Evolutionary conservation across 108 stramenopile genomes (phyloP).

Genomic region (Cylindrotheca closterium): DNA sequence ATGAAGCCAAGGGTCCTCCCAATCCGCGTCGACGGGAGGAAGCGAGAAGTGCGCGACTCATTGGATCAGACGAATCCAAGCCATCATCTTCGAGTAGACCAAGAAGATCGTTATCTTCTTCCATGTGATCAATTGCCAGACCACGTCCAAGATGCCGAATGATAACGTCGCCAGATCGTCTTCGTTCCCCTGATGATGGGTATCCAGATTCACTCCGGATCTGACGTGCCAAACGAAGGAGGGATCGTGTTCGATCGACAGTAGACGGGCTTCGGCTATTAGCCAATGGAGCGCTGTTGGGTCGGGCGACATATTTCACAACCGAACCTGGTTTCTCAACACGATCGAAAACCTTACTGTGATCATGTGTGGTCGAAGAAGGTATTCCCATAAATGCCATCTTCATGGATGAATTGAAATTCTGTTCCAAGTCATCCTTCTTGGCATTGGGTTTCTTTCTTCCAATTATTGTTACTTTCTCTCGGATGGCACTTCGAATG

Average conservation of each 20-base stretch:
- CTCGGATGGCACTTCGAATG: constrained; percentile 20
- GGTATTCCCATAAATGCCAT: constrained; percentile 57
- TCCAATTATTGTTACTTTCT: constrained; percentile 14
- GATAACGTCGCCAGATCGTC: constrained; percentile 53
- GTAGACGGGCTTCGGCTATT: constrained; percentile 4
- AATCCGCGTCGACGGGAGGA: background rate
- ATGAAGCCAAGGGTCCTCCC: constrained; percentile 1
- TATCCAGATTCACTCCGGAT: constrained; percentile 48
- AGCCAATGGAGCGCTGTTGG: constrained; percentile 8
- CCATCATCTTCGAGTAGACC: constrained; percentile 38
- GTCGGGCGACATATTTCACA: constrained; percentile 29
- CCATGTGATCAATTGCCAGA: constrained; percentile 32
- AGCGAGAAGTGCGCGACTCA: constrained; percentile 43
- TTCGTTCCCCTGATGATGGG: constrained; percentile 30
- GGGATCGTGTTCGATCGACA: constrained; percentile 47
- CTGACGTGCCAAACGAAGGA: constrained; percentile 57
- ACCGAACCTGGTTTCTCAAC: constrained; percentile 44
- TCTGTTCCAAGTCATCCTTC: background rate
- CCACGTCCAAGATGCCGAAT: constrained; percentile 52
- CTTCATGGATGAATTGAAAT: constrained; percentile 32
- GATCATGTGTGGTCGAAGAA: constrained; percentile 33
- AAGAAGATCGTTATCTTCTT: constrained; percentile 46
- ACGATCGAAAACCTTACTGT: constrained; percentile 8
- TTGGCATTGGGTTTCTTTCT: constrained; percentile 5
- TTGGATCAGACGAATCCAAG: constrained; percentile 35